phyloP scores from a whole-genome alignment of 768 basidiomycete genomes.

The Lactarius hatsudake region DNA sequence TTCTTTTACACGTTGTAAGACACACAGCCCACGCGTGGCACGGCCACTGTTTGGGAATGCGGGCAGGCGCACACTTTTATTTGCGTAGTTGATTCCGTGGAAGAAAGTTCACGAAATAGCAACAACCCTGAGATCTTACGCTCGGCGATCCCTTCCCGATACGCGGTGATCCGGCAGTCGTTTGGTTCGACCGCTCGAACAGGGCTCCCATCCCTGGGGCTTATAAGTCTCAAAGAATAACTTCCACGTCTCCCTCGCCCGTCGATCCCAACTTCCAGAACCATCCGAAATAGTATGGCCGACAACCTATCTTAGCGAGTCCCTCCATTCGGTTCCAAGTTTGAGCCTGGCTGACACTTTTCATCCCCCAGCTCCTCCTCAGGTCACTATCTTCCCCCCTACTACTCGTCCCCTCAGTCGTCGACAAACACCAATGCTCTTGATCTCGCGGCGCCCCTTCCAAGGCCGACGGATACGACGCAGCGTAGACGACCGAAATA shows the following conservation, averaged over 20 bases:
- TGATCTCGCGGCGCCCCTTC: constrained; percentile 41
- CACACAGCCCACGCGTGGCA: constrained; percentile 22
- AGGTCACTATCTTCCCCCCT: constrained; percentile 31
- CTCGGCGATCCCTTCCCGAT: constrained; percentile 35
- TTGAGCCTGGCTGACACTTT: constrained; percentile 6
- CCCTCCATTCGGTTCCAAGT: constrained; percentile 7
- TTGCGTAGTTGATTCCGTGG: constrained; percentile 27
- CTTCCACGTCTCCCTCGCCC: constrained; percentile 29
- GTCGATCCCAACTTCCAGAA: constrained; percentile 32
- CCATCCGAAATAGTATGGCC: constrained; percentile 33
- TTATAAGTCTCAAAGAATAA: constrained; percentile 33
- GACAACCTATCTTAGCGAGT: constrained; percentile 38
- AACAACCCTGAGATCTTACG: constrained; percentile 29
- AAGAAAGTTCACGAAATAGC: constrained; percentile 23
- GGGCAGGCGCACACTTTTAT: constrained; percentile 15
- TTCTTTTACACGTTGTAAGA: constrained; percentile 22
- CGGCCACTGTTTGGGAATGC: constrained; percentile 21
- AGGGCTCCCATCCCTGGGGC: constrained; percentile 27
- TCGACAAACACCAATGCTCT: constrained; percentile 41
- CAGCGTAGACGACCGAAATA: constrained; percentile 87
- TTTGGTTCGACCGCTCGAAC: constrained; percentile 30
- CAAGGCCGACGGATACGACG: constrained; percentile 46
- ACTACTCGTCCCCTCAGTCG: constrained; percentile 35
- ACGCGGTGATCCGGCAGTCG: constrained; percentile 39
- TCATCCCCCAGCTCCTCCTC: constrained; percentile 30